A percentile compares a stretch with the other conserved stretches of the same genome.
Evolutionary conservation across 176 grass and related monocot species (phyloP).

Genomic region (Cocos nucifera): DNA sequence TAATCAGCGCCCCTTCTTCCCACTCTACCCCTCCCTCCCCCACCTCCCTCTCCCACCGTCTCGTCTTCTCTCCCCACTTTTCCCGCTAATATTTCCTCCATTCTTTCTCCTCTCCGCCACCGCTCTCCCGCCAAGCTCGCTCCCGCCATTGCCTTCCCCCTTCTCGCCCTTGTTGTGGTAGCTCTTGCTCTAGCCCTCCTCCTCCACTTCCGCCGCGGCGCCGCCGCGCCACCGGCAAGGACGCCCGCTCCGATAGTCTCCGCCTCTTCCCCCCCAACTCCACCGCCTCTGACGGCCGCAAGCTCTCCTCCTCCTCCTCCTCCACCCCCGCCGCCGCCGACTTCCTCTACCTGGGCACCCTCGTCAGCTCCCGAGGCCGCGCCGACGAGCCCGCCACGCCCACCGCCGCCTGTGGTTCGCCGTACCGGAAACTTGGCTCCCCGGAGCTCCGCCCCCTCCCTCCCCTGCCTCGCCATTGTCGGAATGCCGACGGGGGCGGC

Average conservation of each 20-base stretch:
- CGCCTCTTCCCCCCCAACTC: conserved; percentile 14
- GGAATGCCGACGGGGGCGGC: too few species aligned
- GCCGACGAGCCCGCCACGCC: too few species aligned
- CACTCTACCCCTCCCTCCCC: not conserved
- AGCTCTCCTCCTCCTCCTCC: too few species aligned
- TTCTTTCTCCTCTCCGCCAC: conserved; percentile 8
- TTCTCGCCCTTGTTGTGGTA: not conserved
- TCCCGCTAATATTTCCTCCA: not conserved
- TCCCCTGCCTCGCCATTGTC: too few species aligned
- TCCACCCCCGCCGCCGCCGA: conserved; percentile 12
- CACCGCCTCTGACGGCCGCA: too few species aligned
- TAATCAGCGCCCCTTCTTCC: too few species aligned
- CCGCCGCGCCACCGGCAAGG: conserved; percentile 7
- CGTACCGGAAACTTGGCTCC: too few species aligned
- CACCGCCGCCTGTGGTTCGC: not conserved
- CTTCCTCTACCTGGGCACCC: conserved; percentile 55
- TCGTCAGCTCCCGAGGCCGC: not conserved
- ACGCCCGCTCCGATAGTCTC: conserved; percentile 30
- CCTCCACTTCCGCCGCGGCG: too few species aligned
- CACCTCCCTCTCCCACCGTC: not conserved
- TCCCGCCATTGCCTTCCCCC: conserved; percentile 17
- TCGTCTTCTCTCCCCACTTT: conserved; percentile 18
- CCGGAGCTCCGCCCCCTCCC: too few species aligned
- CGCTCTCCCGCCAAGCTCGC: conserved; percentile 1
- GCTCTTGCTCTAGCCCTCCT: too few species aligned